Evolutionary conservation across 345 rosid genomes (phyloP).

Genomic region (Linum trigynum): DNA sequence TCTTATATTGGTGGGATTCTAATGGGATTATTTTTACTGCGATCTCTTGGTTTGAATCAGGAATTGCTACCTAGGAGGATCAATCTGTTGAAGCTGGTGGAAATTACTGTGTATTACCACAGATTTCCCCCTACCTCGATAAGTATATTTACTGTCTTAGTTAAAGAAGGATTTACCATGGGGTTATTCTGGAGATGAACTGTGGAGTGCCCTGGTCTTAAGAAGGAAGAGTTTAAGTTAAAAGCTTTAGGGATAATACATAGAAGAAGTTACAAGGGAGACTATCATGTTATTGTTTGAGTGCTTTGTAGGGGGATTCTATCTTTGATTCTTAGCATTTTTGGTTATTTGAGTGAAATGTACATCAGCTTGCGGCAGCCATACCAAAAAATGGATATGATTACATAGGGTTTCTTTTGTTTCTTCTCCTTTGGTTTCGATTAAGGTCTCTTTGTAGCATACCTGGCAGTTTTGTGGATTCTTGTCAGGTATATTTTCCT

Average conservation of each 20-base stretch:
- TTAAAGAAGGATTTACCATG: not conserved
- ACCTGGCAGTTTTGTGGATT: constrained; percentile 33
- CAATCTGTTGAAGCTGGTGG: not conserved
- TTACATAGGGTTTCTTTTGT: constrained; percentile 13
- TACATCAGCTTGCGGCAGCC: constrained; percentile 59
- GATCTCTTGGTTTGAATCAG: constrained; percentile 27
- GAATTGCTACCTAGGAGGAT: constrained; percentile 52
- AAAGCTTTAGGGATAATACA: constrained; percentile 24
- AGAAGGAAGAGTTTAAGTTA: not conserved
- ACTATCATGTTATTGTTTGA: constrained; percentile 51
- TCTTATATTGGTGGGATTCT: not conserved
- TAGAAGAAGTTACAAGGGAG: constrained; percentile 29
- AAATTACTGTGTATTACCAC: not conserved
- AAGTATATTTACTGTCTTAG: not conserved
- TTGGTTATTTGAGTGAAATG: constrained; percentile 52
- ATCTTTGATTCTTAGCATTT: constrained; percentile 23
- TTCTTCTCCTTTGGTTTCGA: constrained; percentile 21
- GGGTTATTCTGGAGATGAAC: constrained; percentile 30
- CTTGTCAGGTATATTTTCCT: constrained; percentile 39
- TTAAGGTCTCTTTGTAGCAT: constrained; percentile 12
- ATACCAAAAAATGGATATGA: constrained; percentile 40
- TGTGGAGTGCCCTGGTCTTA: constrained; percentile 26
- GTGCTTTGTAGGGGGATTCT: constrained; percentile 32
- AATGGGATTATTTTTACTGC: not conserved
- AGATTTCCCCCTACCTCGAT: not conserved